Evolutionary conservation across 2,329 filamentous ascomycete genomes (phyloP).

Genomic region (Alternaria sp.): DNA sequence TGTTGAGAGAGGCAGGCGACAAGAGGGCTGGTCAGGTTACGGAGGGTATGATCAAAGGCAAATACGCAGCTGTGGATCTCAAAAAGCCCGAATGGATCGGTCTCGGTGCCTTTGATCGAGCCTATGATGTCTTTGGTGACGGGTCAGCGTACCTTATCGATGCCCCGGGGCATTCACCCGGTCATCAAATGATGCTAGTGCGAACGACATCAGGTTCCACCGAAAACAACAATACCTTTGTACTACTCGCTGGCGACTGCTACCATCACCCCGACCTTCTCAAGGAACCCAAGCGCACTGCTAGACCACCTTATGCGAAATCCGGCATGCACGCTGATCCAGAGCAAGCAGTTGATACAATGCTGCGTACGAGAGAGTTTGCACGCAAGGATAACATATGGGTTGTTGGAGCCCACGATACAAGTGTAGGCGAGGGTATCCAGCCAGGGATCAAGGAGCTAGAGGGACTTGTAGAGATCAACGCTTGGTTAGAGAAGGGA

Average conservation of each 20-base stretch:
- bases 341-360: conserved; percentile 39
- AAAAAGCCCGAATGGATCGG: conserved; percentile 49
- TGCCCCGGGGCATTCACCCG: conserved; percentile 62
- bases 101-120: conserved; percentile 54
- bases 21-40: conserved; percentile 38
- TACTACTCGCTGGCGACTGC: conserved; percentile 45
- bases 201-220: conserved; percentile 26
- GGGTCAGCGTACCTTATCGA: conserved; percentile 60
- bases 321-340: conserved; percentile 42
- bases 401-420: conserved; percentile 47
- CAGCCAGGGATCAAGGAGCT: conserved; percentile 33
- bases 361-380: conserved; percentile 35
- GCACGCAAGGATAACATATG: conserved; percentile 38
- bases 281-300: conserved; percentile 38
- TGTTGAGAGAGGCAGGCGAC: conserved; percentile 33
- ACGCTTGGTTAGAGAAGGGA: conserved; percentile 35
- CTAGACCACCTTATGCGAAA: conserved; percentile 43
- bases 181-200: conserved; percentile 58
- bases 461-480: conserved; percentile 35
- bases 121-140: conserved; percentile 60
- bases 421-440: conserved; percentile 38
- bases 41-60: conserved; percentile 33
- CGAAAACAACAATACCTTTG: conserved; percentile 33
- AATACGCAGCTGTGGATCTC: conserved; percentile 42
- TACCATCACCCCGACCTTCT: conserved; percentile 44